phyloP scores from a whole-genome alignment of 441 rosid species.

The Adansonia rubrostipa region DNA sequence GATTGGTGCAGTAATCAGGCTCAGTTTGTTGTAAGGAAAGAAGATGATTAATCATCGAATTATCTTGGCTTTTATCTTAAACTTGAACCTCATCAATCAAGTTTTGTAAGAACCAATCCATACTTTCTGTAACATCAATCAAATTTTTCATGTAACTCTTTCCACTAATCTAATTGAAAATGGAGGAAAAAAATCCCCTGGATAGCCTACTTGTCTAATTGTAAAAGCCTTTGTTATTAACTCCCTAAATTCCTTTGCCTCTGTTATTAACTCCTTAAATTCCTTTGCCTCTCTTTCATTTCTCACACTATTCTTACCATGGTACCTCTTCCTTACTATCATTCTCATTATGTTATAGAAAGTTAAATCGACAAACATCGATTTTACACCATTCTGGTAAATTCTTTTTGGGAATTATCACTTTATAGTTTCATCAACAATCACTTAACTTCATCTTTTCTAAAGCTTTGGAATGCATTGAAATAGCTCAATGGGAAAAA shows the following conservation, averaged over 20 bases:
- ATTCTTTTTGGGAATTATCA: not conserved
- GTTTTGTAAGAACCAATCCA: not conserved
- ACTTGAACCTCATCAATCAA: slow-evolving; percentile 12
- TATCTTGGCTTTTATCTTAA: not conserved
- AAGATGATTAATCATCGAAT: slow-evolving; percentile 11
- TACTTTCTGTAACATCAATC: not conserved
- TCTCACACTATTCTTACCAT: slow-evolving; percentile 30
- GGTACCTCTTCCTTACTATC: slow-evolving; percentile 49
- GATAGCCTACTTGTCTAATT: not conserved
- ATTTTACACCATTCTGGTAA: slow-evolving; percentile 46
- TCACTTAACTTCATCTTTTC: slow-evolving; percentile 13
- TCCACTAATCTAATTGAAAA: slow-evolving; percentile 7
- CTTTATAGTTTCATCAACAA: slow-evolving; percentile 7
- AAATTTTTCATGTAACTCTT: not conserved
- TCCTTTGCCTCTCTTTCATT: slow-evolving; percentile 1
- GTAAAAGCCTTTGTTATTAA: not conserved
- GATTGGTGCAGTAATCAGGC: not conserved
- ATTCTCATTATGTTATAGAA: slow-evolving; percentile 54
- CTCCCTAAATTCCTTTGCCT: too few relatives aligned
- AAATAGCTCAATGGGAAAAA: not conserved
- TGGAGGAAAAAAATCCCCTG: slow-evolving; percentile 7
- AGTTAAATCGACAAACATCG: slow-evolving; percentile 41
- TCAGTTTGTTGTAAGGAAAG: slow-evolving; percentile 42
- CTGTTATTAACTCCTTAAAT: too few relatives aligned
- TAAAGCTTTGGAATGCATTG: not conserved